phyloP scores from a whole-genome alignment of 23 red algal genomes.

The Chondrus crispus region DNA sequence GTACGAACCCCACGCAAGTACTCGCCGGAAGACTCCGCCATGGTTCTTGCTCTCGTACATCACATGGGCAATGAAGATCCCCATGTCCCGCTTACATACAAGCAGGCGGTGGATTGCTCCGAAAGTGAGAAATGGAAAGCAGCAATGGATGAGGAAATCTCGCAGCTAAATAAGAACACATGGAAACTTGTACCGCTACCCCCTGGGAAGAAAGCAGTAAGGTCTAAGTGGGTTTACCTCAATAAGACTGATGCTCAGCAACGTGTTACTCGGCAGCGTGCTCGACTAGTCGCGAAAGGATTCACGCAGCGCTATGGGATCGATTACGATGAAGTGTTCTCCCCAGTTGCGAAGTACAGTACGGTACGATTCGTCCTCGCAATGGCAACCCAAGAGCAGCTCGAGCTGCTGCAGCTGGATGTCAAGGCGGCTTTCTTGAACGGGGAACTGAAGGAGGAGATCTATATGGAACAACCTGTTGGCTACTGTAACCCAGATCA shows the following conservation, averaged over 20 bases:
- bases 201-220: background rate
- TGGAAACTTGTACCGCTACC: background rate
- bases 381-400: background rate
- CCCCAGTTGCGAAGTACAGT: background rate
- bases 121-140: background rate
- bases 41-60: too few species aligned
- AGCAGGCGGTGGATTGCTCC: background rate
- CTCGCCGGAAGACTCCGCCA: too few species aligned
- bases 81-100: background rate
- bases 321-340: background rate
- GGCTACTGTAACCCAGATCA: background rate
- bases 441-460: background rate
- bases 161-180: background rate
- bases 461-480: background rate
- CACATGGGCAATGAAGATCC: background rate
- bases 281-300: background rate
- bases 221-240: background rate
- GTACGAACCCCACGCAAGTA: too few species aligned
- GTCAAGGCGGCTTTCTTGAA: constrained; percentile 9
- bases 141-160: background rate
- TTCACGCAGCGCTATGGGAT: background rate
- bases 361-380: background rate
- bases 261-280: background rate
- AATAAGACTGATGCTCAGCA: background rate
- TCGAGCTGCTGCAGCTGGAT: background rate